These are phyloP conservation scores for Xylaria polymorpha DNA, from an alignment of 2,329 filamentous ascomycete genomes.

Conservation along the genomic window DNA sequence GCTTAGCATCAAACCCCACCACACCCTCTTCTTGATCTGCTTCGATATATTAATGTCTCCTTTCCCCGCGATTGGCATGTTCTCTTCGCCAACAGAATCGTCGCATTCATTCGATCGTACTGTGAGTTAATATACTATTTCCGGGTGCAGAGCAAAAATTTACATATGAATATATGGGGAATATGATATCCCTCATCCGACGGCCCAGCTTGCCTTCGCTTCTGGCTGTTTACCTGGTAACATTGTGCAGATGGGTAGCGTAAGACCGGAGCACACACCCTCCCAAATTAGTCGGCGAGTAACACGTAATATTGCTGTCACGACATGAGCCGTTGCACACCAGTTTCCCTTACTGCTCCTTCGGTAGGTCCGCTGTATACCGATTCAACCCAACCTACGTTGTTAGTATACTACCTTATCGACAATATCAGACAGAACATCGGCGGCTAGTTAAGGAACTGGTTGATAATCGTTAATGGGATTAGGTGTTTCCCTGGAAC, in stretches of 20 bases:
- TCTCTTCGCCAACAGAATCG: constrained; percentile 22
- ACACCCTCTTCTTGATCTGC: constrained; percentile 31
- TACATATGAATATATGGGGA: constrained; percentile 12
- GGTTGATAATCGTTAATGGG: constrained; percentile 24
- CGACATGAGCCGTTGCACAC: constrained; percentile 23
- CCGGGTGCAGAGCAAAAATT: constrained; percentile 22
- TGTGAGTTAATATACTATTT: constrained; percentile 29
- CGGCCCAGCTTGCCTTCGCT: constrained; percentile 35
- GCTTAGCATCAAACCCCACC: constrained; percentile 31
- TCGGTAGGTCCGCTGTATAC: constrained; percentile 13
- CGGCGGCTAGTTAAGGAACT: constrained; percentile 1
- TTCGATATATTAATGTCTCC: constrained; percentile 36
- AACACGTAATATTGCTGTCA: constrained; percentile 18
- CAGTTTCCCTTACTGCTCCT: neutral
- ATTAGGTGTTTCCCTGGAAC: constrained; percentile 13
- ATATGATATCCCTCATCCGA: constrained; percentile 28
- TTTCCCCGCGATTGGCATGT: constrained; percentile 36
- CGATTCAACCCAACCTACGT: constrained; percentile 6
- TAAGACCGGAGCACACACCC: constrained; percentile 20
- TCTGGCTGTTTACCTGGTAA: constrained; percentile 25
- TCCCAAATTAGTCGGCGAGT: constrained; percentile 21
- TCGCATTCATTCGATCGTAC: constrained; percentile 17
- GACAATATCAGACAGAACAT: constrained; percentile 2
- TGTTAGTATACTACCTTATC: constrained; percentile 16
- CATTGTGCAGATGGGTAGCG: constrained; percentile 19